Evolutionary conservation across 2,329 filamentous ascomycete genomes (phyloP).

Genomic region (Exophiala sp.): DNA sequence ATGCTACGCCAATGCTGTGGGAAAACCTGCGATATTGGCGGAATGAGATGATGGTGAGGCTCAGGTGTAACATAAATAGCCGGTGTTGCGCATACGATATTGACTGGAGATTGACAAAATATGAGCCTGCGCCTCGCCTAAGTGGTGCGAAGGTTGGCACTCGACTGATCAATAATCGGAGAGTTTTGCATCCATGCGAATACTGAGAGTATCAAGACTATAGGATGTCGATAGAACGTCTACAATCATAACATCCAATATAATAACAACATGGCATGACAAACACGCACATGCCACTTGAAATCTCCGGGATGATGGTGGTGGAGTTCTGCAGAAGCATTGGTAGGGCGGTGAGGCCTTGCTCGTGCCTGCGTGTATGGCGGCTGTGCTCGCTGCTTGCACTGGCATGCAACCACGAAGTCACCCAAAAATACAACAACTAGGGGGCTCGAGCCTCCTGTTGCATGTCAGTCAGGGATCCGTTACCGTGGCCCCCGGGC

Average conservation of each 20-base stretch:
- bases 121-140: constrained; percentile 21
- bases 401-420: no score
- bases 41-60: constrained; percentile 1
- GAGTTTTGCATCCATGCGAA: not conserved
- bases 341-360: no score
- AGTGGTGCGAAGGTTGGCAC: not conserved
- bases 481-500: no score
- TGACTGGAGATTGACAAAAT: constrained; percentile 14
- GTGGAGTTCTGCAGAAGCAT: not conserved
- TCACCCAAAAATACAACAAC: not conserved
- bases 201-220: not conserved
- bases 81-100: constrained; percentile 1
- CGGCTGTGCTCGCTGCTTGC: no score
- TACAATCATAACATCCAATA: not conserved
- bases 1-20: not conserved
- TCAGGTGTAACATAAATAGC: constrained; percentile 18
- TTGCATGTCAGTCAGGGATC: not conserved
- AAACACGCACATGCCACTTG: constrained; percentile 8
- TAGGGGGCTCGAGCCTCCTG: not conserved
- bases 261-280: not conserved
- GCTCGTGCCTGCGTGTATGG: no score
- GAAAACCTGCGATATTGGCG: not conserved
- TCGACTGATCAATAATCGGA: not conserved
- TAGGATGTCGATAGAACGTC: not conserved
- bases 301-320: constrained; percentile 6